Evolutionary conservation across 352 stramenopile genomes (phyloP).

Genomic region (Phytophthora pini): DNA sequence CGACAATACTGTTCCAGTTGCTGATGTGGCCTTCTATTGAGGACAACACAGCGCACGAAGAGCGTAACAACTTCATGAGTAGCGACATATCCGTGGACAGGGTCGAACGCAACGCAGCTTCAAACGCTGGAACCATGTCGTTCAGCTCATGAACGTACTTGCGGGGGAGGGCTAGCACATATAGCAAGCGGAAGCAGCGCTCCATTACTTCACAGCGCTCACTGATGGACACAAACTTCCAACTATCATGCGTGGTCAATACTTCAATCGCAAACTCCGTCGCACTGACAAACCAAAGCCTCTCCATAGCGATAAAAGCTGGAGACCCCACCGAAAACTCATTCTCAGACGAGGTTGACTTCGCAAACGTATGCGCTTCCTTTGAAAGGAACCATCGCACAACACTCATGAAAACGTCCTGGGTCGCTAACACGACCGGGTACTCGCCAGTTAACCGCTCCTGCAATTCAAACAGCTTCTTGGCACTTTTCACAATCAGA

Average conservation of each 20-base stretch:
- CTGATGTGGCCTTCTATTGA: conserved; percentile 15
- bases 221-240: conserved; percentile 52
- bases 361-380: conserved; percentile 44
- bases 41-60: conserved; percentile 40
- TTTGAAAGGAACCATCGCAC: conserved; percentile 64
- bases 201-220: conserved; percentile 57
- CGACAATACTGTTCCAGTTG: conserved; percentile 34
- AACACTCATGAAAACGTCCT: conserved; percentile 64
- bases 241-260: conserved; percentile 66
- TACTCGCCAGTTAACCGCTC: conserved; percentile 64
- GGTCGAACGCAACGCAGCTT: conserved; percentile 52
- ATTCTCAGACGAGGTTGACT: conserved; percentile 1
- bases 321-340: conserved; percentile 6
- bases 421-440: conserved; percentile 51
- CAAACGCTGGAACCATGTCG: conserved; percentile 54
- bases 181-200: conserved; percentile 61
- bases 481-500: conserved; percentile 57
- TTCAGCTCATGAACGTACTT: conserved; percentile 46
- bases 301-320: conserved; percentile 36
- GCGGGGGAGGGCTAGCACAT: conserved; percentile 47
- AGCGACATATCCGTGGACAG: conserved; percentile 60
- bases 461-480: conserved; percentile 68
- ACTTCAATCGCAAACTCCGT: conserved; percentile 70
- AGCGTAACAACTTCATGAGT: conserved; percentile 67
- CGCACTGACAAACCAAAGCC: conserved; percentile 57